These are phyloP conservation scores for Fusarium lyarnte DNA, from an alignment of 2,329 filamentous ascomycete genomes.

Conservation along the genomic window DNA sequence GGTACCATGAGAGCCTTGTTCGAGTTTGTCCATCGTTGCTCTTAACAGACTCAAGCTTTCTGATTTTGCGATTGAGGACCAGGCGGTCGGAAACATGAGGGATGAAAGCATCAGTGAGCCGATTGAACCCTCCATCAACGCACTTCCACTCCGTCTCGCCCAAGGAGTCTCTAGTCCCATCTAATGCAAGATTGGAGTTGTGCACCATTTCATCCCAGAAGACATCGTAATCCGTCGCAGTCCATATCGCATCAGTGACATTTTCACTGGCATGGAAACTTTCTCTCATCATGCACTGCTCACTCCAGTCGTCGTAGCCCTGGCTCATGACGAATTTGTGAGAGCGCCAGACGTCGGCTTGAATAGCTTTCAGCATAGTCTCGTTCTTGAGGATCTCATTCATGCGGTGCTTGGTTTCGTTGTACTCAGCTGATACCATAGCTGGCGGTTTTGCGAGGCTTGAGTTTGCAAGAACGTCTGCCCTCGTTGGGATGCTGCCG, in stretches of 20 bases:
- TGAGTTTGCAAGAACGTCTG: background rate
- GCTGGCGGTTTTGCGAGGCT: background rate
- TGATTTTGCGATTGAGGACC: background rate
- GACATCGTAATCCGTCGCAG: conserved; percentile 15
- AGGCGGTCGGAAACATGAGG: background rate
- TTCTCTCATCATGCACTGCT: conserved; percentile 15
- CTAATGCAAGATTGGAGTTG: conserved; percentile 19
- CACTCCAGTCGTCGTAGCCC: conserved; percentile 12
- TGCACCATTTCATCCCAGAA: conserved; percentile 27
- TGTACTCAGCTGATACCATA: conserved; percentile 1
- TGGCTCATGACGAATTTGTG: conserved; percentile 10
- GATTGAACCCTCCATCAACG: conserved; percentile 15
- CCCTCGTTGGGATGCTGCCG: background rate
- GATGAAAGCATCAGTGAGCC: background rate
- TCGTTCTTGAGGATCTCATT: conserved; percentile 28
- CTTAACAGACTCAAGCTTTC: background rate
- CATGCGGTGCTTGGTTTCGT: conserved; percentile 14
- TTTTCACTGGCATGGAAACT: conserved; percentile 8
- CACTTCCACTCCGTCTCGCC: conserved; percentile 26
- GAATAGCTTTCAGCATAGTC: conserved; percentile 4
- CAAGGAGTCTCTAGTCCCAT: background rate
- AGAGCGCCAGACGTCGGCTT: conserved; percentile 9
- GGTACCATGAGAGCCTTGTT: conserved; percentile 47
- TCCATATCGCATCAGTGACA: conserved; percentile 11
- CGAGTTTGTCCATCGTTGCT: background rate